Base-by-base conservation (phyloP, 306 rosid species). In the Carpinus viminea region DNA sequence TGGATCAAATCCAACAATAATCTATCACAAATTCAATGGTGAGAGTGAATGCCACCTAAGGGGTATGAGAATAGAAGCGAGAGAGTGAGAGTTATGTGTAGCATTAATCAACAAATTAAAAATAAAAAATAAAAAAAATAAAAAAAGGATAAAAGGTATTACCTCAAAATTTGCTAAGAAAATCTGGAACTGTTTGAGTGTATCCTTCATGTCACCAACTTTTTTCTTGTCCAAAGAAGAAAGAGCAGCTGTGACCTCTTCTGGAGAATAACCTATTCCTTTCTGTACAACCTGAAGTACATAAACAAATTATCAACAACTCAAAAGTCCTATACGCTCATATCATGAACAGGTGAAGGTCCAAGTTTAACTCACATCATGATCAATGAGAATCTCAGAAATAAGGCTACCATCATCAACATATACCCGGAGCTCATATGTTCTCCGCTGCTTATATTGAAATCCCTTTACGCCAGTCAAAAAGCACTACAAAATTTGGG, bases 341-440 rank as follows among this genome's bases (percentile, higher is more conserved):
- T 12, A 21, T 52, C n/a, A 65, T 72, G 73, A 79, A 53, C 7
- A 75, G 16, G 31, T 47, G 47, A 53, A 52, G 76, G 17, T 74
- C 72, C 69, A 53, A 70, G 74, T 73, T 50, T 50, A 74, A 84
- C 97, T 89, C 87, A 95, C 98, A 21, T 91, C 80, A 57, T 88
- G 97, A 84, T 90, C 88, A 52, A 95, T 85, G 70, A 87, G 81
- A 62, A 92, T 83, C 90, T 92, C 97, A 38, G 90, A 80, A 73
- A 95, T 95, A 84, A 95, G 93, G 79, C 97, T 90, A 46, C 98
- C 98, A 64, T 95, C 98, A 73, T 95, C 98, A 54, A 95, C 87
- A 80, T 88, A 92, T 47, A 74, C 97, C 79, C 45, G 88, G 76
- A 95, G 98, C 56, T 95, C 95, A 53, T 88, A 95, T 46, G 88